Conservation (phyloP, 495 filamentous ascomycete species). For the Tuber brumale region DNA sequence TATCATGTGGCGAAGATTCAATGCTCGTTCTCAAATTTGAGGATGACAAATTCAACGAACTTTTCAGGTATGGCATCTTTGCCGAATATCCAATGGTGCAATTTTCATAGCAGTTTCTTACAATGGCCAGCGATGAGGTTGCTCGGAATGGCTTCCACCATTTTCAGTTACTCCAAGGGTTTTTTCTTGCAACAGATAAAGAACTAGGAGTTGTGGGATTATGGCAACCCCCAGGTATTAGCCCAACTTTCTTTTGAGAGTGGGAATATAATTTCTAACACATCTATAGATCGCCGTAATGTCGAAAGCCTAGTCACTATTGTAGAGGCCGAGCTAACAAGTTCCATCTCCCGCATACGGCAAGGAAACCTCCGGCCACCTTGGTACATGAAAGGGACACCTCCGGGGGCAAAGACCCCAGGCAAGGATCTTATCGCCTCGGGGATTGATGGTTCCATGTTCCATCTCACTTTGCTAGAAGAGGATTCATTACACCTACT, state of each 20-base stretch:
- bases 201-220: slow-evolving; percentile 38
- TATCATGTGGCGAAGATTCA: slow-evolving; percentile 39
- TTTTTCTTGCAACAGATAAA: slow-evolving; percentile 40
- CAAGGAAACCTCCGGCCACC: slow-evolving; percentile 36
- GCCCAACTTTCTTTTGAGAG: not conserved
- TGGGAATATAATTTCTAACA: slow-evolving; percentile 14
- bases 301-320: slow-evolving; percentile 34
- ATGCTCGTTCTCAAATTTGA: slow-evolving; percentile 39
- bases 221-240: slow-evolving; percentile 36
- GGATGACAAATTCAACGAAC: slow-evolving; percentile 23
- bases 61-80: slow-evolving; percentile 26
- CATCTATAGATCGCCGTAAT: slow-evolving; percentile 25
- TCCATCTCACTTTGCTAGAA: slow-evolving; percentile 37
- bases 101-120: slow-evolving; percentile 12
- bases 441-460: slow-evolving; percentile 40
- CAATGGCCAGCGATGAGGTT: slow-evolving; percentile 32
- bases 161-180: slow-evolving; percentile 24
- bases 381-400: slow-evolving; percentile 29
- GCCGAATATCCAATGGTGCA: not conserved
- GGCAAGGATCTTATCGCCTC: slow-evolving; percentile 38
- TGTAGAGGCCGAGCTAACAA: slow-evolving; percentile 38
- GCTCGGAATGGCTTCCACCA: slow-evolving; percentile 40
- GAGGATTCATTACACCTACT: slow-evolving; percentile 29
- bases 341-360: slow-evolving; percentile 38
- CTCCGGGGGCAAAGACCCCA: slow-evolving; percentile 28